Conservation (phyloP, 1,139 yeast genomes). For the Nakaseomyces nivariensis region DNA sequence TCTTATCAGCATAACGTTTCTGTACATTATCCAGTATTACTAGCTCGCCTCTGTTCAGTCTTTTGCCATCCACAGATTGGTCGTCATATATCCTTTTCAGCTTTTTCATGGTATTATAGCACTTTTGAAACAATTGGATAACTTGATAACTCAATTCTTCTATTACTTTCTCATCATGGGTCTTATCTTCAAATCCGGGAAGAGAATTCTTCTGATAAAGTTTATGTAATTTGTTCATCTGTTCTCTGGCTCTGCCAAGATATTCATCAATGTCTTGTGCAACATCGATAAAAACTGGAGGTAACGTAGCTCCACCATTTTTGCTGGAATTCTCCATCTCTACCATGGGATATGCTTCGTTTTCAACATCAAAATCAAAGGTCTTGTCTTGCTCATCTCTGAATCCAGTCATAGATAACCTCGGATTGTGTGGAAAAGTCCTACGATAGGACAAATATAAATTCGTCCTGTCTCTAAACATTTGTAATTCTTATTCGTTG, state of each 20-base stretch:
- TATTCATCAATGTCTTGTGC: conserved; percentile 61
- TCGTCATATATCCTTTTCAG: conserved; percentile 42
- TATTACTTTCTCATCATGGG: conserved; percentile 59
- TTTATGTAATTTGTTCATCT: conserved; percentile 45
- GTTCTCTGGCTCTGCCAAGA: conserved; percentile 39
- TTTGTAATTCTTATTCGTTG: conserved; percentile 14
- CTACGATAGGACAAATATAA: conserved; percentile 61
- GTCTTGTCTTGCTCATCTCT: conserved; percentile 11
- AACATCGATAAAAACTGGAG: conserved; percentile 71
- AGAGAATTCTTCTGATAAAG: conserved; percentile 74
- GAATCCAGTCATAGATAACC: neutral
- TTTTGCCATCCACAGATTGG: conserved; percentile 20
- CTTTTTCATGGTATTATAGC: conserved; percentile 66
- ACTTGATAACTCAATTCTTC: conserved; percentile 68
- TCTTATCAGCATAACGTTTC: conserved; percentile 72
- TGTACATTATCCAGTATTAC: conserved; percentile 70
- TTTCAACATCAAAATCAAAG: conserved; percentile 7
- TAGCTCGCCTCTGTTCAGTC: conserved; percentile 39
- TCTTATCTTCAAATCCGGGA: conserved; percentile 76
- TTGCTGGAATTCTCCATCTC: conserved; percentile 20
- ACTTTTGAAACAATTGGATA: conserved; percentile 62
- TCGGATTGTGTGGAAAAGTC: conserved; percentile 48
- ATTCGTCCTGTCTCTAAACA: conserved; percentile 71
- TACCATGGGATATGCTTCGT: conserved; percentile 6
- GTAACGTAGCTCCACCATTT: conserved; percentile 43